Evolutionary conservation across 257 asterid species (phyloP).

Genomic region (Nicotiana knightiana): DNA sequence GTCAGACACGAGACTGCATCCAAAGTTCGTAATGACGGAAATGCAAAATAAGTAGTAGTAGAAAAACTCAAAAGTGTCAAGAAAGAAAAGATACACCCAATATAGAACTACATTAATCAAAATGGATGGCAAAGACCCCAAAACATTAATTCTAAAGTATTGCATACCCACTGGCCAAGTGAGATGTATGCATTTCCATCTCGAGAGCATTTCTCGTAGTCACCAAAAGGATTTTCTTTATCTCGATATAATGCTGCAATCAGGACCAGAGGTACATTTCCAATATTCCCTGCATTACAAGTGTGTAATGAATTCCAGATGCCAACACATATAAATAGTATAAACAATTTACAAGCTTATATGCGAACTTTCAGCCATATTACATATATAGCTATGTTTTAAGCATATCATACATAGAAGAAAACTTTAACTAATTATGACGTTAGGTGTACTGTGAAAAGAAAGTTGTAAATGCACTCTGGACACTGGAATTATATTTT

Average conservation of each 20-base stretch:
- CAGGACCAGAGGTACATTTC: conserved; percentile 92
- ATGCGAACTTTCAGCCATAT: not conserved
- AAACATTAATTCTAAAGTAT: not conserved
- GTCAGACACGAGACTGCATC: not conserved
- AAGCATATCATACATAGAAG: too few relatives aligned
- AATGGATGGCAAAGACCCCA: not conserved
- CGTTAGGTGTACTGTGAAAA: not conserved
- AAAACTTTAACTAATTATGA: too few relatives aligned
- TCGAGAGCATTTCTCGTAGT: conserved; percentile 56
- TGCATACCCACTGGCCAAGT: conserved; percentile 91
- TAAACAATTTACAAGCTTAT: not conserved
- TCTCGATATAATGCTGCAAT: conserved; percentile 88
- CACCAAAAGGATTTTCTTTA: conserved; percentile 85
- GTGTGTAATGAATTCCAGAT: not conserved
- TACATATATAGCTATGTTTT: too few relatives aligned
- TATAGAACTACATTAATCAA: not conserved
- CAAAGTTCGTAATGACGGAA: not conserved
- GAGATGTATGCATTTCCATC: conserved; percentile 98
- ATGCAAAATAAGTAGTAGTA: not conserved
- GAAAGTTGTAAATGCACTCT: not conserved
- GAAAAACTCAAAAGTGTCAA: not conserved
- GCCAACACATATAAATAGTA: not conserved
- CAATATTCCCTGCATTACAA: conserved; percentile 66
- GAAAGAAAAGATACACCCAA: not conserved
- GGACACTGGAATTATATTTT: too few relatives aligned